Evolutionary conservation across 106 monocot species (phyloP).

Genomic region (Xerophyta viscosa): DNA sequence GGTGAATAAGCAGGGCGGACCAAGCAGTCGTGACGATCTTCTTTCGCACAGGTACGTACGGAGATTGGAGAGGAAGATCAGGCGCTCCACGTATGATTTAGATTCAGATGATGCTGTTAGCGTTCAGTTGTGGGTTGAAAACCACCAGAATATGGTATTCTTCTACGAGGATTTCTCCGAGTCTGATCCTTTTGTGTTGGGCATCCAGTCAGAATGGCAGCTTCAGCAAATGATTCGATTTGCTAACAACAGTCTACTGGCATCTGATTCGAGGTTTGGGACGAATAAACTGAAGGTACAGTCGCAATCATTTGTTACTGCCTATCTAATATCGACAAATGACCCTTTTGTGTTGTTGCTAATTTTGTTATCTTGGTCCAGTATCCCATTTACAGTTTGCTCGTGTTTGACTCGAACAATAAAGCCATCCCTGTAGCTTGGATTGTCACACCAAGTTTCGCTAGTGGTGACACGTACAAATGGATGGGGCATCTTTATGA

Average conservation of each 20-base stretch:
- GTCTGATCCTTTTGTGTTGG: conserved; percentile 76
- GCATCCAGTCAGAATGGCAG: conserved; percentile 96
- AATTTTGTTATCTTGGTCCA: conserved; percentile 15
- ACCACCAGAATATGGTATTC: conserved; percentile 57
- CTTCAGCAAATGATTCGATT: conserved; percentile 89
- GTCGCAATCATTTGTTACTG: neutral
- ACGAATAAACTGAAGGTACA: conserved; percentile 81
- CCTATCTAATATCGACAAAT: neutral
- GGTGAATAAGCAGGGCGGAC: conserved; percentile 86
- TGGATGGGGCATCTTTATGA: conserved; percentile 86
- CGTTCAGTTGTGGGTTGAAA: conserved; percentile 62
- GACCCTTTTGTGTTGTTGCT: no score
- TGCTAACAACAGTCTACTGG: conserved; percentile 67
- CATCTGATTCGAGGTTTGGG: conserved; percentile 84
- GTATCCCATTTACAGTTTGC: conserved; percentile 84
- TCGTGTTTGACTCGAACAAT: conserved; percentile 77
- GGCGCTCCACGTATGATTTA: conserved; percentile 72
- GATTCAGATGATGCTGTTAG: conserved; percentile 71
- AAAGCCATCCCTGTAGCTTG: conserved; percentile 91
- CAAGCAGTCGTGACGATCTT: conserved; percentile 89
- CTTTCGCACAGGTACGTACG: conserved; percentile 87
- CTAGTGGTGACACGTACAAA: conserved; percentile 45
- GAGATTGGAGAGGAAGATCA: conserved; percentile 92
- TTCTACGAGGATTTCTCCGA: conserved; percentile 85
- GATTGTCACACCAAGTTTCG: conserved; percentile 73